phyloP scores from a whole-genome alignment of 208 protist genomes.

The Strigomonas culicis region DNA sequence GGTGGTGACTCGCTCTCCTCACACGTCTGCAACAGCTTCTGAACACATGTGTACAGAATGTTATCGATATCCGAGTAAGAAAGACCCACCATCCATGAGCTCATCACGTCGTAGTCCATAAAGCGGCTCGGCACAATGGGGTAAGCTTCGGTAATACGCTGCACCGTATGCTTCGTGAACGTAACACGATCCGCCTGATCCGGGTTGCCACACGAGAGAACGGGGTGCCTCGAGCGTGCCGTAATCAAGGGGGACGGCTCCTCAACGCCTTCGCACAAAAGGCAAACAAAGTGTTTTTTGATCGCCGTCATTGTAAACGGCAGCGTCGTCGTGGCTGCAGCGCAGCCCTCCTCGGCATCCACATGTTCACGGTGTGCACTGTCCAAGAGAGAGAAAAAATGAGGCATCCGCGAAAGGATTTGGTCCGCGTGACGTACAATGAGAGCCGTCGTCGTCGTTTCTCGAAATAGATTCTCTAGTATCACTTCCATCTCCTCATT shows the following conservation, averaged over 20 bases:
- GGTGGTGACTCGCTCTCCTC: neutral
- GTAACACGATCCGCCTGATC: slow-evolving; percentile 47
- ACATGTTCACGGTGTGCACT: neutral
- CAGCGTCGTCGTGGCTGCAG: neutral
- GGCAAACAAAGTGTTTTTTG: slow-evolving; percentile 33
- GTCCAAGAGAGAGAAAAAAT: slow-evolving; percentile 49
- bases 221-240: slow-evolving; percentile 57
- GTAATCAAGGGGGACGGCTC: slow-evolving; percentile 59
- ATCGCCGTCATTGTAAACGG: neutral
- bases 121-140: slow-evolving; percentile 49
- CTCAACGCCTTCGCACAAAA: slow-evolving; percentile 74
- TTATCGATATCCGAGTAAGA: slow-evolving; percentile 58
- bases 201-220: slow-evolving; percentile 70
- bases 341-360: neutral
- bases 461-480: slow-evolving; percentile 26
- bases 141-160: slow-evolving; percentile 16
- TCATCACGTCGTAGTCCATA: slow-evolving; percentile 46
- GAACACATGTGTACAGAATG: slow-evolving; percentile 45
- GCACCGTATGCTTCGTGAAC: slow-evolving; percentile 24
- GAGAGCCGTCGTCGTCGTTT: slow-evolving; percentile 28
- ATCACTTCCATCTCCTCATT: slow-evolving; percentile 33
- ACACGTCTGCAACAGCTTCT: neutral
- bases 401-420: slow-evolving; percentile 25
- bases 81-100: slow-evolving; percentile 72
- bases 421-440: slow-evolving; percentile 59